Conservation (phyloP, 805 yeast genomes). For the Danielia oregonensis region DNA sequence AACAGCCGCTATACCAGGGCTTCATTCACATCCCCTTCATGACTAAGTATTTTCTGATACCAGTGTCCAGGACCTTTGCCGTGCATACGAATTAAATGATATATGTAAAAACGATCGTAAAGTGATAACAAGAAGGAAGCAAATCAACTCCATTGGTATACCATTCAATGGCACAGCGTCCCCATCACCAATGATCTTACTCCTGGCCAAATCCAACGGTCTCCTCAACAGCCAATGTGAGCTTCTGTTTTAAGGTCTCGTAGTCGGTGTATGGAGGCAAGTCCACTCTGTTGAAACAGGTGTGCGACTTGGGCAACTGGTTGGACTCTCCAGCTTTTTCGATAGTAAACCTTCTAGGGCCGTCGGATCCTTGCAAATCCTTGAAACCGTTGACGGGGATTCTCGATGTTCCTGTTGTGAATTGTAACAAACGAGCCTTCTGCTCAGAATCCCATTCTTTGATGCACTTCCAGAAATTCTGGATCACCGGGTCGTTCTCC, state of each 20-base stretch:
- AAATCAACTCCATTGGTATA: too few species aligned
- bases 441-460: constrained; percentile 95
- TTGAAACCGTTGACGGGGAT: constrained; percentile 99
- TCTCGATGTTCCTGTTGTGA: constrained; percentile 98
- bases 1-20: too few species aligned
- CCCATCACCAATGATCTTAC: constrained; percentile 31
- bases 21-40: too few species aligned
- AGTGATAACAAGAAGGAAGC: too few species aligned
- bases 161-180: too few species aligned
- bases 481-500: constrained; percentile 92
- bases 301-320: constrained; percentile 95
- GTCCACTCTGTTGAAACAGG: constrained; percentile 98
- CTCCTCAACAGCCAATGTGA: constrained; percentile 95
- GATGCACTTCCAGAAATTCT: constrained; percentile 98
- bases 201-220: constrained; percentile 99
- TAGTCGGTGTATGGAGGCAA: constrained; percentile 88
- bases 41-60: too few species aligned
- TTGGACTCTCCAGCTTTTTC: constrained; percentile 95
- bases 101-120: too few species aligned
- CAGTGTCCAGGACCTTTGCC: too few species aligned
- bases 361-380: constrained; percentile 97
- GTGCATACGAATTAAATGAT: too few species aligned
- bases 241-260: constrained; percentile 81
- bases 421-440: constrained; percentile 90
- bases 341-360: constrained; percentile 97